Base-by-base conservation (phyloP, 768 basidiomycete species). In the Pisolithus microcarpus region DNA sequence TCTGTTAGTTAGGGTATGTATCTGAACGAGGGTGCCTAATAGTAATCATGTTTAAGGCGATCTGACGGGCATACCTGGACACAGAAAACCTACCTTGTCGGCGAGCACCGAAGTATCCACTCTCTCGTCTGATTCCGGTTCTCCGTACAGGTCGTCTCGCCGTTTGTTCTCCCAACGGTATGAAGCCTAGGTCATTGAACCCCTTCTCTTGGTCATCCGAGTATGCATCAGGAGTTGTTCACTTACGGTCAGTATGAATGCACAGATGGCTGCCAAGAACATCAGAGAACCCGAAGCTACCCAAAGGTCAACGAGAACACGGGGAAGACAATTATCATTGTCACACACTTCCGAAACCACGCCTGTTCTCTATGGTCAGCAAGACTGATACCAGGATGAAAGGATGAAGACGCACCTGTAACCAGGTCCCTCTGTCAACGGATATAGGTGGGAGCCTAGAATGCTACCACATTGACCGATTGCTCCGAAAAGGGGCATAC, bases 71-170 rank as follows among this genome's bases (percentile, higher is more conserved):
- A 40, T 16, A n/a, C 10, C 11, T 21, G 21, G 19, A 28, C 10
- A 18, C 5, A 43, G 38, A 11, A 28, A 3, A 52, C 72, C 26
- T 53, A 81, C 84, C 68, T 80, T 73, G 59, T 87, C 85, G 1
- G 85, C 85, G 7, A 84, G 61, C 54, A 83, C 76, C 24, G 74
- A 71, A 0, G 82, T 85, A 57, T 87, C 78, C 18, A 87, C 79
- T 18, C 68, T 74, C 7, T 70, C 71, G 52, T 75, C 66, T 7
- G 65, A 67, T 46, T 70, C 65, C 1, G 75, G 76, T 48, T 71
- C 72, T 1, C 85, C 85, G 51, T 80, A 77, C 24, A 67, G 52
- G 40, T 63, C 67, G 57, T 87, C 74, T 38, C 85, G 70, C 15
- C 72, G 71, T 5, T 71, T 68, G 52, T 87, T 88, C 26, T 86